Evolutionary conservation across 345 rosid species (phyloP).

Genomic region (Brassica rapa): DNA sequence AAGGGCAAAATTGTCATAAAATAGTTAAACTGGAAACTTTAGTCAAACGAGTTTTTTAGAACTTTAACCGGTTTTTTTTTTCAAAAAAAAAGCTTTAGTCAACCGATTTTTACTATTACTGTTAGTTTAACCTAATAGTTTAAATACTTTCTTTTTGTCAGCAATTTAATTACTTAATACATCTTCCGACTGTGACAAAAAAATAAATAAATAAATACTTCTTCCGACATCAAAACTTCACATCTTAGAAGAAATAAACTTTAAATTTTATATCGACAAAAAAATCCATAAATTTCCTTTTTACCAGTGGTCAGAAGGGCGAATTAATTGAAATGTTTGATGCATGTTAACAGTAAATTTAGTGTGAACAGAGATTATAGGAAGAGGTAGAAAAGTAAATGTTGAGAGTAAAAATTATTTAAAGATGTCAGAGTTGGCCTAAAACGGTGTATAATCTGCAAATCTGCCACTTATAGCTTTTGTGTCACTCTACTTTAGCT

Average conservation of each 20-base stretch:
- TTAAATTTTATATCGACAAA: not conserved
- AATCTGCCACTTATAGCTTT: constrained; percentile 41
- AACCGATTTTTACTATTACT: not conserved
- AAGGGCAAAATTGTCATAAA: not conserved
- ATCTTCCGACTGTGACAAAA: too few species aligned
- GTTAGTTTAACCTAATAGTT: too few species aligned
- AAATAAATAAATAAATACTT: not conserved
- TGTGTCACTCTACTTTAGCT: constrained; percentile 38
- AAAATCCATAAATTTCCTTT: not conserved
- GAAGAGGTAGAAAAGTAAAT: constrained; percentile 28
- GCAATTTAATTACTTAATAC: too few species aligned
- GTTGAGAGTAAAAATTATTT: constrained; percentile 21
- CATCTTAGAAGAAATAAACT: not conserved
- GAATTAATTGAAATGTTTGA: constrained; percentile 31
- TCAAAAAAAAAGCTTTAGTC: not conserved
- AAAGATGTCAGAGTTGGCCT: constrained; percentile 44
- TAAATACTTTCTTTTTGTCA: too few species aligned
- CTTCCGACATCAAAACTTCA: not conserved
- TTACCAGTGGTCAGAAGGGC: constrained; percentile 17
- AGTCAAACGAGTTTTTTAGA: too few species aligned
- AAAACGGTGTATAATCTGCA: constrained; percentile 41
- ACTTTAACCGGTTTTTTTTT: too few species aligned
- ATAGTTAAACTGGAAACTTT: not conserved
- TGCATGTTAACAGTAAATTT: constrained; percentile 7
- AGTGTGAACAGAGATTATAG: not conserved